Base-by-base conservation (phyloP, 805 yeast species). In the Starmera dryadoides region DNA sequence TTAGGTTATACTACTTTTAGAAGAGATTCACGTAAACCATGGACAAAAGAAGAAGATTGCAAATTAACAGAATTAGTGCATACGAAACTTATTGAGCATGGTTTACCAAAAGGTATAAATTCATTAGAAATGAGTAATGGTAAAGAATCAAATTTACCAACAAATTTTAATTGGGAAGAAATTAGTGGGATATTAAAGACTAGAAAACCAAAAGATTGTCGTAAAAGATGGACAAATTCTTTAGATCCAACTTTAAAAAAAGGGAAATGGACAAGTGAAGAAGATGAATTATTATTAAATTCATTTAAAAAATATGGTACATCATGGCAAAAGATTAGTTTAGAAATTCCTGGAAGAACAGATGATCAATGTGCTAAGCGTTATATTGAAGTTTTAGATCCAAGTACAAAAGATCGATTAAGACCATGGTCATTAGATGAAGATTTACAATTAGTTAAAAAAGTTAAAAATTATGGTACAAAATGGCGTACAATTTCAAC, bases 301-400 rank as follows among this genome's bases (percentile, higher is more conserved):
- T 87, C 93, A 2, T 84, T 74, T 56, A 64, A 73, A 36, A 71
- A 68, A 47, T 71, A 75, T 55, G 97, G 97, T 0, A 72, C 95
- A 0, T 73, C 79, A 23, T 89, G 97, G 97, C 85, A 84, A 45
- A 81, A 81, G 50, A 88, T 89, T 10, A 79, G 95, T 0, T 62
- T 69, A 37, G 80, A 75, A 38, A 83, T 89, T 11, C 75, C 77
- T 3, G 95, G 96, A 5, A 69, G 97, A 55, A 89, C 95, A 0
- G 96, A 88, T 53, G 96, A 88, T 59, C 97, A 89, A 63, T 89
- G 98, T 65, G 86, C 95, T 2, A 89, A 89, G 54, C 66, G 97
- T 50, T 89, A 86, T 56, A 77, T 81, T 14, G 97, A 89, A 53
- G 96, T 87, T 2, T 59, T 89, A 42, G 93, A 86, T 50, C 96